Evolutionary conservation across 176 grass and related monocot genomes (phyloP).

Genomic region (Ensete glaucum): DNA sequence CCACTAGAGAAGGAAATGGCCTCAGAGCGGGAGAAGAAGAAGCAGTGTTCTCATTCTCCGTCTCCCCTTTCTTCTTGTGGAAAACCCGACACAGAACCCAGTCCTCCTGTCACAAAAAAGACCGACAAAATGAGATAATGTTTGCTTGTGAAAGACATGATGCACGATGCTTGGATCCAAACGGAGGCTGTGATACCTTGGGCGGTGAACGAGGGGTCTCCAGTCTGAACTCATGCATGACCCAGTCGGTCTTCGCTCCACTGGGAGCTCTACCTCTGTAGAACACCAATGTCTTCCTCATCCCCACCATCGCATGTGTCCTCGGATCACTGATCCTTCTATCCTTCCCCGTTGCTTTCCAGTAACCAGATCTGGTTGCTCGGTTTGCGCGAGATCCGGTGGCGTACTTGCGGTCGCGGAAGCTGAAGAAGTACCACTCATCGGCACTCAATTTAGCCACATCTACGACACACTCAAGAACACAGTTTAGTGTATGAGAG

Average conservation of each 20-base stretch:
- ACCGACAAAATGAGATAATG: neutral
- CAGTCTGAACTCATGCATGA: conserved; percentile 74
- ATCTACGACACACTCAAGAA: conserved; percentile 23
- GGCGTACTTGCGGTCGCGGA: conserved; percentile 55
- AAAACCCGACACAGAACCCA: conserved; percentile 24
- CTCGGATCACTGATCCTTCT: conserved; percentile 23
- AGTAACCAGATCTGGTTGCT: conserved; percentile 58
- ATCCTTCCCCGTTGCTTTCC: conserved; percentile 78
- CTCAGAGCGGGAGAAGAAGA: neutral
- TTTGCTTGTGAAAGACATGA: neutral
- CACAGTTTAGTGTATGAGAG: neutral
- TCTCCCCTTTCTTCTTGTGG: conserved; percentile 14
- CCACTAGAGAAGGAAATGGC: conserved; percentile 7
- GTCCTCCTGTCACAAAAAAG: conserved; percentile 10
- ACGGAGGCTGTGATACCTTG: conserved; percentile 24
- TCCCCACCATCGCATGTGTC: conserved; percentile 35
- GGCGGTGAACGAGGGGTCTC: conserved; percentile 32
- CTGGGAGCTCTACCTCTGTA: conserved; percentile 57
- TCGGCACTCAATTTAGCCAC: conserved; percentile 46
- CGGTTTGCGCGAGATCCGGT: conserved; percentile 60
- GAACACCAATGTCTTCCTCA: conserved; percentile 77
- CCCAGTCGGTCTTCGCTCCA: conserved; percentile 48
- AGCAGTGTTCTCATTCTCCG: neutral
- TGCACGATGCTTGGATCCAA: neutral
- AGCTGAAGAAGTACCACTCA: conserved; percentile 85